phyloP scores from a whole-genome alignment of 1,284 basidiomycete genomes.

The Sanguinoderma infundibulare region DNA sequence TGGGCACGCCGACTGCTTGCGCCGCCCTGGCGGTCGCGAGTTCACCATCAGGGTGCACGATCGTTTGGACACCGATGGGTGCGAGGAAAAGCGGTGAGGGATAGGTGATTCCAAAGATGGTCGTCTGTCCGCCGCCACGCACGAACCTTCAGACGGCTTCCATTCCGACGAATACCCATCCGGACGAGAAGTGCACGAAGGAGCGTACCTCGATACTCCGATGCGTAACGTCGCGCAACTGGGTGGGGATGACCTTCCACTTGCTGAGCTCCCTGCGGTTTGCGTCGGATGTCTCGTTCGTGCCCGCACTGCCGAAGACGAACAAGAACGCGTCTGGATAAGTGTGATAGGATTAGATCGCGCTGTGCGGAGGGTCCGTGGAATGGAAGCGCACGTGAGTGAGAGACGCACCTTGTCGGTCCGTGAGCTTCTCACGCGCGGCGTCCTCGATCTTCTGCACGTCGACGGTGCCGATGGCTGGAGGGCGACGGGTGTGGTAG shows the following conservation, averaged over 20 bases:
- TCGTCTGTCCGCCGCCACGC: constrained; percentile 46
- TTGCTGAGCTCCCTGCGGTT: constrained; percentile 61
- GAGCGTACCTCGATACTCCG: constrained; percentile 60
- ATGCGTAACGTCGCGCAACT: constrained; percentile 68
- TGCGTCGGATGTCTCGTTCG: constrained; percentile 53
- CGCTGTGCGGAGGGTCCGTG: neutral
- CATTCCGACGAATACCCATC: neutral
- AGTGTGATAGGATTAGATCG: neutral
- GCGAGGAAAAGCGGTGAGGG: constrained; percentile 69
- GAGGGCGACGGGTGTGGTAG: constrained; percentile 33
- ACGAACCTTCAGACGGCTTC: constrained; percentile 40
- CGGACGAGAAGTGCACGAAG: neutral
- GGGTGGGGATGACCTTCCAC: constrained; percentile 71
- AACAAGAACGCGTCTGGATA: constrained; percentile 63
- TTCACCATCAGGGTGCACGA: constrained; percentile 67
- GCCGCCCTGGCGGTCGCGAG: constrained; percentile 45
- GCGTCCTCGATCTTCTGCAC: constrained; percentile 46
- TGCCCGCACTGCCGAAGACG: constrained; percentile 65
- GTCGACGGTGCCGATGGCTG: constrained; percentile 43
- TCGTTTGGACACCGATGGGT: constrained; percentile 77
- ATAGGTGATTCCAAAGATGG: constrained; percentile 63
- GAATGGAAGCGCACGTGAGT: neutral
- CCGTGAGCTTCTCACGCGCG: constrained; percentile 39
- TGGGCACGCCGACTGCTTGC: constrained; percentile 55
- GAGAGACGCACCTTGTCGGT: neutral